Base-by-base conservation (phyloP, 306 rosid species). In the Biancaea sappan region DNA sequence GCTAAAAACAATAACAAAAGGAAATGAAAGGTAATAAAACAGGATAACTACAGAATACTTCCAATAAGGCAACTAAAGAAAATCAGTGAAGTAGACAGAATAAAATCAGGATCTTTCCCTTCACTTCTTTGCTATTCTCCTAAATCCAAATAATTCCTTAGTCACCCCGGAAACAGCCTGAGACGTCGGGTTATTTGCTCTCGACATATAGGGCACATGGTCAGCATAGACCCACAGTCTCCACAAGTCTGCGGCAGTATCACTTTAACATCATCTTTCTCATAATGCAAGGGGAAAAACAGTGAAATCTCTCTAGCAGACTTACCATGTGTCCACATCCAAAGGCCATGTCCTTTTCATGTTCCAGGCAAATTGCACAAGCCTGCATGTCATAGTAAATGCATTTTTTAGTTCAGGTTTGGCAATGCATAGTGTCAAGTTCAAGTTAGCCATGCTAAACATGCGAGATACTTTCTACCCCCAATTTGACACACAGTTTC, bases 261-360 rank as follows among this genome's bases (percentile, higher is more conserved):
- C 21, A 19, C 13, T 22, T 32, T n/a, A 35, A 14, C 38, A n/a
- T 61, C 3, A 69, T 38, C 19, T 57, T 44, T 19, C n/a, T 34
- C 41, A 31, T 65, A 8, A 40, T 6, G 25, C n/a, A 28, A 18
- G 7, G 14, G 21, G 54, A 28, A 8, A 34, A 38, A 1, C 26
- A 29, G 7, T 46, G n/a, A 32, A 37, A 63, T 56, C 12, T 18
- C 15, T 57, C 0, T 6, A 7, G 12, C 48, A 15, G 7, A 34
- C 34, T 56, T 51, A 79, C 83, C 75, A 21, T 72, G 83, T 66
- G 74, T 5, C 78, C 77, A 56, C 77, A 72, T 12, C 67, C 58
- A 59, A 72, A 72, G 8, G 73, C 69, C 61, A 71, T 22, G 68
- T 58, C 67, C n/a, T 46, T 63, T 29, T 53, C 78, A 64, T 47